phyloP scores from a whole-genome alignment of 2,329 filamentous ascomycete species.

The Ambrosiella beaveri region DNA sequence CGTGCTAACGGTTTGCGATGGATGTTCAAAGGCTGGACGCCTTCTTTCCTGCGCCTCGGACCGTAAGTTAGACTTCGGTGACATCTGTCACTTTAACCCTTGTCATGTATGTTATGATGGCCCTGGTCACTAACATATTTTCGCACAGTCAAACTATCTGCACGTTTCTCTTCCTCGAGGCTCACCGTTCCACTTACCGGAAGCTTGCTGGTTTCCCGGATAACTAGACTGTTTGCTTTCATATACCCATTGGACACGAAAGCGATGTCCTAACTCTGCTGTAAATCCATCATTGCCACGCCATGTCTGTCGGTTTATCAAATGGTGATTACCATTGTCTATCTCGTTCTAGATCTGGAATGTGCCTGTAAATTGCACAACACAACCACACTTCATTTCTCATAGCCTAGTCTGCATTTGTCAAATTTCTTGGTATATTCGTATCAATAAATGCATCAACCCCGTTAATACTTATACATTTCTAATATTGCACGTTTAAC shows the following conservation, averaged over 20 bases:
- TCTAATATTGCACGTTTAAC: neutral
- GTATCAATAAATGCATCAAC: no score
- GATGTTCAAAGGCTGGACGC: constrained; percentile 85
- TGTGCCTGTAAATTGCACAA: neutral
- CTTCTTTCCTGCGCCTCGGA: constrained; percentile 49
- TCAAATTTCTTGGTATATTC: no score
- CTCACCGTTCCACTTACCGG: constrained; percentile 65
- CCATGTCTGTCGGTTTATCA: no score
- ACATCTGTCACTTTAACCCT: neutral
- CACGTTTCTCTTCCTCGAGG: constrained; percentile 73
- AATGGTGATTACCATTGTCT: neutral
- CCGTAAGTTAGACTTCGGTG: constrained; percentile 30
- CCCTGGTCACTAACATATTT: constrained; percentile 11
- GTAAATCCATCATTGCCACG: no score
- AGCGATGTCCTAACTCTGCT: neutral
- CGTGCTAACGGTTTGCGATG: constrained; percentile 55
- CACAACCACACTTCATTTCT: no score
- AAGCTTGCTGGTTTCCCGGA: constrained; percentile 29
- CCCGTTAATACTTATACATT: neutral
- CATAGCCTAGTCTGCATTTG: no score
- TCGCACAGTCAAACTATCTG: constrained; percentile 57
- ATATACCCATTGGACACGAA: neutral
- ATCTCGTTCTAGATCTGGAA: neutral
- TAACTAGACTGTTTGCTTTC: constrained; percentile 11
- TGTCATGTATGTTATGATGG: neutral